Evolutionary conservation across 2,329 filamentous ascomycete genomes (phyloP).

Genomic region (Ophiocordyceps unilateralis): DNA sequence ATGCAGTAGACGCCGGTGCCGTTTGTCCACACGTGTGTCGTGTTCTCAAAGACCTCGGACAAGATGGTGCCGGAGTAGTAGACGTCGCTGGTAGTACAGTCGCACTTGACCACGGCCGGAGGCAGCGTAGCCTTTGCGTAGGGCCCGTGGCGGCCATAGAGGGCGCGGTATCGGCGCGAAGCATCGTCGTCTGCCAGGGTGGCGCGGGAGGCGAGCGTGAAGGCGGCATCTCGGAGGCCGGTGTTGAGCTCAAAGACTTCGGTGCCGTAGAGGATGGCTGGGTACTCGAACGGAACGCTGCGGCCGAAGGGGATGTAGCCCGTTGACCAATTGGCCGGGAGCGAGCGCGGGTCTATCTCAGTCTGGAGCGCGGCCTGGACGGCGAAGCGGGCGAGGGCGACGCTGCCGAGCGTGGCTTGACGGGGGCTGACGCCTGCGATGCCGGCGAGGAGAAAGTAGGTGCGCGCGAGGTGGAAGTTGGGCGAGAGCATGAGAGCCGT

Average conservation of each 20-base stretch:
- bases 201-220: conserved; percentile 30
- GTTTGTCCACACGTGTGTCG: conserved; percentile 46
- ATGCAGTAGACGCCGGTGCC: conserved; percentile 51
- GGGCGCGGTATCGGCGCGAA: conserved; percentile 33
- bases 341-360: conserved; percentile 54
- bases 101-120: conserved; percentile 45
- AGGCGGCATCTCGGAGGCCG: conserved; percentile 35
- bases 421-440: conserved; percentile 62
- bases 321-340: conserved; percentile 45
- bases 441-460: conserved; percentile 56
- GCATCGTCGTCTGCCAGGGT: conserved; percentile 31
- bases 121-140: conserved; percentile 24
- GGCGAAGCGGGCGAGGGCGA: conserved; percentile 51
- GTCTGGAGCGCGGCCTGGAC: conserved; percentile 63
- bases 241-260: conserved; percentile 53
- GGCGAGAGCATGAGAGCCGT: conserved; percentile 43
- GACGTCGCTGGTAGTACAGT: conserved; percentile 53
- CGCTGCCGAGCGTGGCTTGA: conserved; percentile 44
- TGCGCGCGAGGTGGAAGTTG: conserved; percentile 44
- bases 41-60: conserved; percentile 46
- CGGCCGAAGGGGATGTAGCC: conserved; percentile 53
- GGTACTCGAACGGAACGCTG: conserved; percentile 35
- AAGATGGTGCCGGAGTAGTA: conserved; percentile 50
- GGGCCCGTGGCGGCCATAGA: conserved; percentile 25
- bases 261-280: conserved; percentile 43